Evolutionary conservation across 2,329 filamentous ascomycete species (phyloP).

Genomic region (Talaromyces sp.): DNA sequence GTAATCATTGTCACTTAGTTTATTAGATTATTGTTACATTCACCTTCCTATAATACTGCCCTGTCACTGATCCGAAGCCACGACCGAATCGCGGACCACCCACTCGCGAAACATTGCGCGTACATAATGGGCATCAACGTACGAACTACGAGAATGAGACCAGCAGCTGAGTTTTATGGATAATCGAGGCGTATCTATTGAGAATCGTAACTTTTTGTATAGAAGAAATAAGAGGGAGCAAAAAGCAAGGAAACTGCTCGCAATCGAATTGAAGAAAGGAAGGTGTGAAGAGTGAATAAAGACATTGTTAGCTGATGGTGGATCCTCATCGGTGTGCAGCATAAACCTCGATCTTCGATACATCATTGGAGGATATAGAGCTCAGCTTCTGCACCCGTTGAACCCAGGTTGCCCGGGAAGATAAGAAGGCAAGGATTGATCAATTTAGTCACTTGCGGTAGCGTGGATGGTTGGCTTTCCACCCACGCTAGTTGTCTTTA

Average conservation of each 20-base stretch:
- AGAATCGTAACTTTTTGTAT: no score
- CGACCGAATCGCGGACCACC: background rate
- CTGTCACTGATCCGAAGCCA: background rate
- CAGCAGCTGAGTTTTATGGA: background rate
- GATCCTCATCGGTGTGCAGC: background rate
- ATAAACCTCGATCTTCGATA: background rate
- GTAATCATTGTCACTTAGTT: background rate
- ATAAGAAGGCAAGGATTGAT: background rate
- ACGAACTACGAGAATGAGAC: background rate
- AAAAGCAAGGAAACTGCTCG: background rate
- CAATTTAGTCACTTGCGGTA: background rate
- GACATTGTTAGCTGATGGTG: background rate
- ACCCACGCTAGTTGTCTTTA: constrained; percentile 3
- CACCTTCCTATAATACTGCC: background rate
- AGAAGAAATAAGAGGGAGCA: background rate
- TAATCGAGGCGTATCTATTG: background rate
- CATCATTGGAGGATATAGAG: background rate
- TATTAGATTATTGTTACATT: background rate
- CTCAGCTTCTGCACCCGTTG: constrained; percentile 2
- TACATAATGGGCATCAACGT: background rate
- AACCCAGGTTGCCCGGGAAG: background rate
- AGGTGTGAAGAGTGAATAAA: background rate
- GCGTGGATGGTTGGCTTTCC: background rate
- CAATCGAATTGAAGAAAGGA: background rate
- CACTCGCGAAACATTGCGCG: background rate